Percentiles rank a stretch among this genome's conserved stretches.
phyloP scores from a whole-genome alignment of 139 green algal species.

The Picochlorum sp. region DNA sequence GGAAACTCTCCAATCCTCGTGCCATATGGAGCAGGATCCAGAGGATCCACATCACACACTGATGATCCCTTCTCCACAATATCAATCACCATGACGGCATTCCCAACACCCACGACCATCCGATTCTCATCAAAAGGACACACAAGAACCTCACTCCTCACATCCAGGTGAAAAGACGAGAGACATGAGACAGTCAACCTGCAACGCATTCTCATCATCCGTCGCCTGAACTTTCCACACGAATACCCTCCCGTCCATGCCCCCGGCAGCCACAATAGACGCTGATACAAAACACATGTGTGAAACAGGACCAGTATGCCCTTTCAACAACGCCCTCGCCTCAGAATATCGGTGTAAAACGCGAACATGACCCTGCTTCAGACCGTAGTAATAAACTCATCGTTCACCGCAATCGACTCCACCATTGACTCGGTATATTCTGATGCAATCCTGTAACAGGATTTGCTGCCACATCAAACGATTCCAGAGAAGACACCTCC shows the following conservation, averaged over 20 bases:
- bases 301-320: conserved; percentile 43
- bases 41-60: conserved; percentile 1
- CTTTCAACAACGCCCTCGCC: conserved; percentile 55
- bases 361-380: conserved; percentile 66
- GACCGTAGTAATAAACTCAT: conserved; percentile 69
- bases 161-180: conserved; percentile 10
- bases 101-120: conserved; percentile 5
- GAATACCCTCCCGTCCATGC: conserved; percentile 30
- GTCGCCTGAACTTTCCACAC: conserved; percentile 43
- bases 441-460: conserved; percentile 49
- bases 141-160: conserved; percentile 1
- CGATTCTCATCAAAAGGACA: background rate
- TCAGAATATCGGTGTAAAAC: conserved; percentile 49
- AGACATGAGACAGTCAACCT: conserved; percentile 27
- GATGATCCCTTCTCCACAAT: background rate
- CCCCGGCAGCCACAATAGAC: conserved; percentile 40
- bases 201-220: conserved; percentile 12
- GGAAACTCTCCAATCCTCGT: conserved; percentile 6
- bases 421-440: conserved; percentile 30
- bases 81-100: conserved; percentile 10
- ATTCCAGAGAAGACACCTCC: no score
- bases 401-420: conserved; percentile 47
- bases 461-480: conserved; percentile 33
- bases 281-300: conserved; percentile 34
- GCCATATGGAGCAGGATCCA: conserved; percentile 6